Evolutionary conservation across 805 yeast species (phyloP), one percentile per base, ranked within the genome.

Genomic region (Pichia thaimueangensis): DNA sequence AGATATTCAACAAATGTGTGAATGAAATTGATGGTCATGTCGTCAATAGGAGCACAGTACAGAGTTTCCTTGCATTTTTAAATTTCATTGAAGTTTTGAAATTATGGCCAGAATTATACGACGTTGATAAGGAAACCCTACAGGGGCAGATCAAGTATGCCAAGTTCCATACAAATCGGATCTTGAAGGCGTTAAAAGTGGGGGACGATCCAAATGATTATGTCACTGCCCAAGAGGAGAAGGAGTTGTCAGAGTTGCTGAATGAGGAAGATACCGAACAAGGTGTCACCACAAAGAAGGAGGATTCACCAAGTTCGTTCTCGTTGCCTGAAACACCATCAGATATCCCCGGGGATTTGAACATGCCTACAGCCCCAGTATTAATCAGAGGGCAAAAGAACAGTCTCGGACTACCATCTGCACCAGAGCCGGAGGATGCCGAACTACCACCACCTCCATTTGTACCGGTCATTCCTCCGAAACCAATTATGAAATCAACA

Each of bases 191-290:
- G 0, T 51, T 67, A 30, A 71, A 66, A 45, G 56, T 57, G 6
- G 79, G 78, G 1, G 69, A 70, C 29, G 78, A 80, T 52, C 85
- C 85, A 5, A 76, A 82, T 58, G 78, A 70, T 32, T 67, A 69
- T 51, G 66, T 68, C 34, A 63, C 70, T 0, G 71, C 71, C 1
- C 67, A 58, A 7, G 67, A 60, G 32, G 60, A 57, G 34, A 37
- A 37, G 13, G 59, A 58, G 42, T 43, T 58, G 27, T 30, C 37
- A 9, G 22, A 40, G 13, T 38, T 50, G 13, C 21, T 35, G 37
- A 34, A 11, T 15, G 39, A 19, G 22, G 50, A 46, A 1, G 41
- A 37, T 16, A 20, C n/a, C 16, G 38, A 27, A 15, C 43, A 37
- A 9, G 17, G 15, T 22, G 31, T 7, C 11, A 15, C 11, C 5